A percentile compares a stretch with the other conserved stretches of the same genome.
These are phyloP conservation scores for Garcia nutans DNA, from an alignment of 345 rosid genomes.

Conservation along the genomic window DNA sequence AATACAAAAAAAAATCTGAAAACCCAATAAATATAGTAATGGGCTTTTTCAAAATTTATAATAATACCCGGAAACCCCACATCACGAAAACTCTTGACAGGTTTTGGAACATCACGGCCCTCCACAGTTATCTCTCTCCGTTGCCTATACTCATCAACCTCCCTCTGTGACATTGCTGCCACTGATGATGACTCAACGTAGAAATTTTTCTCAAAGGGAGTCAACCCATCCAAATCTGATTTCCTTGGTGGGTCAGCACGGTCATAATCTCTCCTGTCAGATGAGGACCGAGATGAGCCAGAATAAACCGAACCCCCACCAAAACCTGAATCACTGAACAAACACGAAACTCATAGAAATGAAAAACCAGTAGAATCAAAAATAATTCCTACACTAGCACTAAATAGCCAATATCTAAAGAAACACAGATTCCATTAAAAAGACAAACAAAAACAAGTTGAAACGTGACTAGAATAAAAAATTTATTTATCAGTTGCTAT, in stretches of 20 bases:
- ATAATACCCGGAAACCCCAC: slow-evolving; percentile 86
- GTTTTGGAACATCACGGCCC: slow-evolving; percentile 93
- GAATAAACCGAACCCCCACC: slow-evolving; percentile 75
- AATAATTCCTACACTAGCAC: background rate
- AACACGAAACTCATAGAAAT: slow-evolving; percentile 21
- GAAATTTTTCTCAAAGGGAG: slow-evolving; percentile 93
- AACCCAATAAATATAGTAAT: background rate
- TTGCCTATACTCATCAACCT: slow-evolving; percentile 77
- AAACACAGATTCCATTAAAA: background rate
- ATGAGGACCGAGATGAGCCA: slow-evolving; percentile 46
- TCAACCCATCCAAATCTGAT: slow-evolving; percentile 88
- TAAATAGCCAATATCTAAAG: background rate
- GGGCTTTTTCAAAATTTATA: background rate
- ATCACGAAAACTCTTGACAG: slow-evolving; percentile 74
- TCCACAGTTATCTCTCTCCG: slow-evolving; percentile 85
- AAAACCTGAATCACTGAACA: slow-evolving; percentile 84
- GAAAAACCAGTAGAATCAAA: slow-evolving; percentile 24
- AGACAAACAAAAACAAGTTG: background rate
- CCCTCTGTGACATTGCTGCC: slow-evolving; percentile 78
- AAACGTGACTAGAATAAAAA: background rate
- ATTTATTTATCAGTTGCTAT: background rate
- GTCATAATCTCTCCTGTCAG: slow-evolving; percentile 57
- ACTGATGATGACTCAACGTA: slow-evolving; percentile 75
- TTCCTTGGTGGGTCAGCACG: slow-evolving; percentile 56
- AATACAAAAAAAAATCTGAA: background rate